Evolutionary conservation across 1,284 basidiomycete species (phyloP).

Genomic region (Cutaneotrichosporon sp.): DNA sequence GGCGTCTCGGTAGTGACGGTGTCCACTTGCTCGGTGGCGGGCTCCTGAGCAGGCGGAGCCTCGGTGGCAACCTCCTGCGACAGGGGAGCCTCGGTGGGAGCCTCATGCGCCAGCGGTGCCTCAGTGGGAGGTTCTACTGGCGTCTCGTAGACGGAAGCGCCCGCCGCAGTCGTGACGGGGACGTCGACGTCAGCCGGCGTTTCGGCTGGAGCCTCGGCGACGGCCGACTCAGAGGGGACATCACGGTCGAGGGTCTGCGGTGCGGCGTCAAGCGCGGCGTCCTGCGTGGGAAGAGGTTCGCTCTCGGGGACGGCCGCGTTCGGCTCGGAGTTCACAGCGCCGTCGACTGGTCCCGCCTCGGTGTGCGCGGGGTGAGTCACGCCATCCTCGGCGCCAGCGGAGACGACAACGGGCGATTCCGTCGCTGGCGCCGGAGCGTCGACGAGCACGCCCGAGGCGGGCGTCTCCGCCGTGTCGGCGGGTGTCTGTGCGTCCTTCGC

Average conservation of each 20-base stretch:
- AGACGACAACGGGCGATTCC: background rate
- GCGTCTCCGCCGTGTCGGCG: too few species aligned
- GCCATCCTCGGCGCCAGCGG: background rate
- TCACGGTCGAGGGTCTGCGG: background rate
- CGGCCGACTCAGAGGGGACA: too few species aligned
- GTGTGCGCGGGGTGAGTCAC: background rate
- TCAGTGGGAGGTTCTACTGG: background rate
- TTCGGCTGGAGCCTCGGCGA: background rate
- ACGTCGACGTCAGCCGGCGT: too few species aligned
- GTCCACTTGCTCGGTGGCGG: background rate
- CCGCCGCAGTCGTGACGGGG: too few species aligned
- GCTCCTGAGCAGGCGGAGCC: background rate
- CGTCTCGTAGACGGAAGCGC: background rate
- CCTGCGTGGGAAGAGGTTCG: background rate
- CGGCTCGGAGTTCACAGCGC: background rate
- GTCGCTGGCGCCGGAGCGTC: too few species aligned
- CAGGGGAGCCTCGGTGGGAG: background rate
- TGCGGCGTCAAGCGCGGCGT: too few species aligned
- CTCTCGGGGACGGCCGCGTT: background rate
- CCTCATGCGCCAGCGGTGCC: background rate
- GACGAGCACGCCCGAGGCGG: too few species aligned
- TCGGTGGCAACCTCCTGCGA: background rate
- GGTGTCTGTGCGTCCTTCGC: too few species aligned
- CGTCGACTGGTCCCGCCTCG: background rate
- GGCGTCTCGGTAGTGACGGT: background rate